Percentiles rank a stretch among this genome's conserved stretches.
phyloP scores from a whole-genome alignment of 345 rosid genomes.

The Brassica carinata region DNA sequence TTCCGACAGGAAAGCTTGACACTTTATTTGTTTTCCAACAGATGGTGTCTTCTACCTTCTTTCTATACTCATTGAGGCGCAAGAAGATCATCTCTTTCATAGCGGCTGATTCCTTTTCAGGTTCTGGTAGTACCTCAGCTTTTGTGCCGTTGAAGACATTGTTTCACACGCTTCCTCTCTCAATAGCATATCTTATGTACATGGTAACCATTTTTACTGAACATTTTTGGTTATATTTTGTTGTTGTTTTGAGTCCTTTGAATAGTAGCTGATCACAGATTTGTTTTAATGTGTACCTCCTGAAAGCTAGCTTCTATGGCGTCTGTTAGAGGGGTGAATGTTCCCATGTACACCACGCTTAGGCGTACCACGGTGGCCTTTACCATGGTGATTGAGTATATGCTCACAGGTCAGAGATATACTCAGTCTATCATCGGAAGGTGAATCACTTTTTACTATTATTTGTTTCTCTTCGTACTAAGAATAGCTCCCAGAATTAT shows the following conservation, averaged over 20 bases:
- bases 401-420: constrained; percentile 81
- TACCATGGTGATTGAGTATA: constrained; percentile 86
- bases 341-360: constrained; percentile 98
- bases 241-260: neutral
- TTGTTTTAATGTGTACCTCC: constrained; percentile 38
- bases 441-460: constrained; percentile 38
- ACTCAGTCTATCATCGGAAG: constrained; percentile 77
- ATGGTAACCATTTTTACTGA: constrained; percentile 59
- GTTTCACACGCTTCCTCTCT: constrained; percentile 73
- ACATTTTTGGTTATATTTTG: neutral
- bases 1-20: neutral
- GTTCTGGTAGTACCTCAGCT: constrained; percentile 49
- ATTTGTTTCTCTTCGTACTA: neutral
- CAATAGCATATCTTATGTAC: constrained; percentile 80
- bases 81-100: constrained; percentile 70
- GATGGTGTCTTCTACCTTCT: constrained; percentile 80
- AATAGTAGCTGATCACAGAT: constrained; percentile 18
- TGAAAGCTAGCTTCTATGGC: constrained; percentile 91
- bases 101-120: constrained; percentile 53
- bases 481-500: too few species aligned
- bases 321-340: constrained; percentile 96
- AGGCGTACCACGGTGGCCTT: constrained; percentile 94
- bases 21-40: constrained; percentile 34
- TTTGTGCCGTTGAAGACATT: constrained; percentile 74
- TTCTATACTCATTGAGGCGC: constrained; percentile 69